Evolutionary conservation across 192 early-diverging fungal species (phyloP), one percentile per base, ranked within the genome.

Genomic region (Backusella circina): DNA sequence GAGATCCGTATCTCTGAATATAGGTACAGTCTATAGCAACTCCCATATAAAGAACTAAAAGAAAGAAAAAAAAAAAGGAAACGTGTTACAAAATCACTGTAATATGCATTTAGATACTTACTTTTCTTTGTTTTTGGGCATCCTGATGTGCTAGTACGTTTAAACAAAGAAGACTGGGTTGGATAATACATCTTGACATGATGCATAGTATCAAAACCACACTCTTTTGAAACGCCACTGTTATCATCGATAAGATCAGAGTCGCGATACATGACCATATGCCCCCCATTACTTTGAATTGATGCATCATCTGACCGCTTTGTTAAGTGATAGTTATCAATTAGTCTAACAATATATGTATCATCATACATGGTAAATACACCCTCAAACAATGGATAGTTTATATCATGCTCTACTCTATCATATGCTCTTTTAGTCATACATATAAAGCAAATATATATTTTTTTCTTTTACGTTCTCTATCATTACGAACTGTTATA

Each of bases 1-100:
- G 79, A 10, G 88, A 86, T 70, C 85, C 71, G 70, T 90, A 93
- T 39, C 70, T 74, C 30, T 86, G 84, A 28, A 87, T 84, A 72
- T 93, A 94, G 4, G 91, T 88, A 79, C 93, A 94, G 79, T 94
- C 93, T 9, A 91, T 91, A 0, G 91, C 93, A 70, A 66, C 77
- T 32, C 77, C 81, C 81, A 82, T 79, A 36, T 82, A 82, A 35
- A 47, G 44, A 64, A 82, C 80, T 82, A 50, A 16, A n/a, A n/a
- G n/a, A n/a, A n/a, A n/a, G n/a, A n/a, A n/a, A n/a, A n/a, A n/a
- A n/a, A n/a, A n/a, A 61, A 66, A 35, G 21, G 72, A 68, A 16
- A 65, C 0, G 23, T 21, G 30, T 32, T 9, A 32, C 33, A 35
- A 3, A 3, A 35, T 13, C 39, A 5, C 39, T 41, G 10, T 41